Conservation (phyloP, 768 basidiomycete genomes). For the Tremella fuciformis region DNA sequence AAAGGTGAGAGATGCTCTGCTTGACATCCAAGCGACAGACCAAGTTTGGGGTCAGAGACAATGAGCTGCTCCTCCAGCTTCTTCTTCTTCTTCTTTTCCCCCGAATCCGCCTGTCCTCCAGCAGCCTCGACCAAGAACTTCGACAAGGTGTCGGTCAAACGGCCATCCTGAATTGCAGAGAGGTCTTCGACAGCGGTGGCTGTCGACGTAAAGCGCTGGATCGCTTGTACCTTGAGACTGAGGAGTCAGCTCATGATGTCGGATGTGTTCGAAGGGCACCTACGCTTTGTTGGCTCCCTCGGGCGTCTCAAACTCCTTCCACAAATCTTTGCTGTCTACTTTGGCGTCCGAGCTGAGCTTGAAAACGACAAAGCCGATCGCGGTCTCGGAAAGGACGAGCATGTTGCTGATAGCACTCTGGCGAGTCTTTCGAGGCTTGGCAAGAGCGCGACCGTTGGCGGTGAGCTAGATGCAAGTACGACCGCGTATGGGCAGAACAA, state of each 20-base stretch:
- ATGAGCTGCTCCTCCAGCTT: conserved; percentile 64
- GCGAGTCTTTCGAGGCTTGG: no score
- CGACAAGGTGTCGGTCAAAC: conserved; percentile 86
- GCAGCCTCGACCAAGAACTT: conserved; percentile 66
- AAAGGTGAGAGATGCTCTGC: not conserved
- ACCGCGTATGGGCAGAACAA: no score
- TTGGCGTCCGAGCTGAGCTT: conserved; percentile 87
- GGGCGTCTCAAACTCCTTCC: conserved; percentile 88
- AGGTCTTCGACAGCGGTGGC: conserved; percentile 96
- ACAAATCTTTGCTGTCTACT: conserved; percentile 77
- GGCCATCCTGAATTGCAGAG: conserved; percentile 84
- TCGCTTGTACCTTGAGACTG: conserved; percentile 87
- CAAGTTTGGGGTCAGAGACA: conserved; percentile 85
- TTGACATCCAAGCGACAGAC: conserved; percentile 56
- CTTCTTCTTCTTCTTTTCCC: conserved; percentile 74
- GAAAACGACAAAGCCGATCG: conserved; percentile 85
- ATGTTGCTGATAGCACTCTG: conserved; percentile 54
- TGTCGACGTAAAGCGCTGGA: conserved; percentile 95
- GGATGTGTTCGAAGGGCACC: conserved; percentile 47
- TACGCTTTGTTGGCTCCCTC: conserved; percentile 89
- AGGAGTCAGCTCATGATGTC: not conserved
- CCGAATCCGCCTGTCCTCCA: conserved; percentile 42
- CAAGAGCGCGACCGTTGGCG: no score
- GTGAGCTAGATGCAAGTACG: no score
- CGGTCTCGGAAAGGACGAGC: conserved; percentile 87